phyloP scores from a whole-genome alignment of 78 protist genomes.

The Dictyostelium capitatum region DNA sequence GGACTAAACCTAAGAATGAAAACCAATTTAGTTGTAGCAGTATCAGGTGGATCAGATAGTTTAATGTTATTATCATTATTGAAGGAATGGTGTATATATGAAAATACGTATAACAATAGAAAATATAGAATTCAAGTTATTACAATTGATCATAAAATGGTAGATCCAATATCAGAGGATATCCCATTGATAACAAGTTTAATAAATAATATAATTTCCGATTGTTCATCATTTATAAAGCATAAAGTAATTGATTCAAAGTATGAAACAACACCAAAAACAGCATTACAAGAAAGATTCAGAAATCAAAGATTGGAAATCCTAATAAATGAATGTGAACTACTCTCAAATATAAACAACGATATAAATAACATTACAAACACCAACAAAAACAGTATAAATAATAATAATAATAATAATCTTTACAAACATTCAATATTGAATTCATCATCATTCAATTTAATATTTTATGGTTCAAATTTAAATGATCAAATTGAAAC shows the following conservation, averaged over 20 bases:
- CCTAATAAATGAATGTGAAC: neutral
- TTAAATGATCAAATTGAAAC: constrained; percentile 12
- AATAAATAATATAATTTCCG: neutral
- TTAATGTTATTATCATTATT: neutral
- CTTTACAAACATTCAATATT: too few species aligned
- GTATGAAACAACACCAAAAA: neutral
- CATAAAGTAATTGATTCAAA: neutral
- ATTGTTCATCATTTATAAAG: neutral
- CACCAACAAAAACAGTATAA: too few species aligned
- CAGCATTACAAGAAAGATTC: neutral
- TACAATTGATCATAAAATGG: constrained; percentile 6
- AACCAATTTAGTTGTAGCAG: neutral
- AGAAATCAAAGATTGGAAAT: neutral
- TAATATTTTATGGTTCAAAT: constrained; percentile 16
- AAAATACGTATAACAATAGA: neutral
- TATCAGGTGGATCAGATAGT: constrained; percentile 34
- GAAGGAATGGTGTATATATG: neutral
- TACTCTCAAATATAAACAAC: too few species aligned
- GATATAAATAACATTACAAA: too few species aligned
- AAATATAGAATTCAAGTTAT: neutral
- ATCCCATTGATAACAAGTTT: neutral
- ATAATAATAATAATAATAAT: too few species aligned
- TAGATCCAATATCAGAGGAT: neutral
- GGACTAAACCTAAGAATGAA: too few species aligned
- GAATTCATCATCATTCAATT: neutral